Conservation (phyloP, 805 yeast species). For the Candida dajiaensis region DNA sequence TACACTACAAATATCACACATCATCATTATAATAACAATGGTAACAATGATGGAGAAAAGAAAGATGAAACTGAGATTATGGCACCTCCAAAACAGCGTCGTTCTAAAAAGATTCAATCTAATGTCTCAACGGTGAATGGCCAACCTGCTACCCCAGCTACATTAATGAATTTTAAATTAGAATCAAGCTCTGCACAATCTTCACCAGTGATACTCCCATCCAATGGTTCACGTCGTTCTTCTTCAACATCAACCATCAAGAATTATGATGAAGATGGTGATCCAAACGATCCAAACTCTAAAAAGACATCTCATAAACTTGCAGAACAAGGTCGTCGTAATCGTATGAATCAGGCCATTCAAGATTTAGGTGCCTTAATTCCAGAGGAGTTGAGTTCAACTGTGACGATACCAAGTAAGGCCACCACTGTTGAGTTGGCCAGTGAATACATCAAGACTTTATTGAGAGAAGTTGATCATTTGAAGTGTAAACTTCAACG, state of each 20-base stretch:
- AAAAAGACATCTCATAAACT: slow-evolving; percentile 59
- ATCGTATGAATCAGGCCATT: slow-evolving; percentile 84
- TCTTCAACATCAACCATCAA: slow-evolving; percentile 7
- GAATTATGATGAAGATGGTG: slow-evolving; percentile 11
- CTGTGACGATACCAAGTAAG: slow-evolving; percentile 68
- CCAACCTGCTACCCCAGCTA: slow-evolving; percentile 24
- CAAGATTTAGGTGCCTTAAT: slow-evolving; percentile 64
- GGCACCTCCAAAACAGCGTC: slow-evolving; percentile 21
- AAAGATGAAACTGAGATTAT: slow-evolving; percentile 6
- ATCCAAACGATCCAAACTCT: slow-evolving; percentile 6
- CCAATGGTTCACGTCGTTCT: slow-evolving; percentile 5
- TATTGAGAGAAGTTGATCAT: slow-evolving; percentile 32
- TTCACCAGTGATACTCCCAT: slow-evolving; percentile 19
- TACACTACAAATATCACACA: slow-evolving; percentile 11
- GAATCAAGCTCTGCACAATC: slow-evolving; percentile 5
- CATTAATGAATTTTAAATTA: slow-evolving; percentile 20
- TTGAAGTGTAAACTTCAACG: slow-evolving; percentile 11
- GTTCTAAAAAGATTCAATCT: slow-evolving; percentile 18
- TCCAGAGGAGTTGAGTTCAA: slow-evolving; percentile 51
- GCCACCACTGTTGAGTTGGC: slow-evolving; percentile 96
- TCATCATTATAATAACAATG: slow-evolving; percentile 14
- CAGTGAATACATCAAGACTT: slow-evolving; percentile 52
- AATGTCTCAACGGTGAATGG: slow-evolving; percentile 12
- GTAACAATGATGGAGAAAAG: not conserved
- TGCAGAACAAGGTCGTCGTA: slow-evolving; percentile 95